Conservation (phyloP, 2,329 filamentous ascomycete species). For the Samsoniella hepiali region DNA sequence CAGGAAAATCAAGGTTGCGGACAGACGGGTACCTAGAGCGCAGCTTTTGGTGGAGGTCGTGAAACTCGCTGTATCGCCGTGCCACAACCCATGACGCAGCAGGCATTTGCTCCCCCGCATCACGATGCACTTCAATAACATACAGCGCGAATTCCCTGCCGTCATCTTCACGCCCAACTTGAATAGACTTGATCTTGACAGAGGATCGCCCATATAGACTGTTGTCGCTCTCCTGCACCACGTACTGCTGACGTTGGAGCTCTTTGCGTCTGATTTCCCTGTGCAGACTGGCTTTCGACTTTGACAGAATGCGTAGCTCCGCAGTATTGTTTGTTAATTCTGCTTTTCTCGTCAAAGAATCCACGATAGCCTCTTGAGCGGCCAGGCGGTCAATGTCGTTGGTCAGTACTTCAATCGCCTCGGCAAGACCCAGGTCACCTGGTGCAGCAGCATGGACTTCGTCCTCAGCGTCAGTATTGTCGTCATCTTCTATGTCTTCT, state of each 20-base stretch:
- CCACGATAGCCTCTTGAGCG: conserved; percentile 85
- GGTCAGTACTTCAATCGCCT: conserved; percentile 85
- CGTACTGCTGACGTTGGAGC: conserved; percentile 93
- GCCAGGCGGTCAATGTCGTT: conserved; percentile 85
- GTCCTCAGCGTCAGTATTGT: conserved; percentile 62
- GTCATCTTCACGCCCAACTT: conserved; percentile 87
- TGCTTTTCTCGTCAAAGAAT: conserved; percentile 88
- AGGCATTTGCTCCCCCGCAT: conserved; percentile 92
- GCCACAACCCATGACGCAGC: conserved; percentile 92
- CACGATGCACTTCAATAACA: conserved; percentile 84
- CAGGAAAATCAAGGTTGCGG: conserved; percentile 84
- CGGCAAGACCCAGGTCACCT: conserved; percentile 86
- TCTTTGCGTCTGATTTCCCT: conserved; percentile 92
- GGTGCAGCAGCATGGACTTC: conserved; percentile 92
- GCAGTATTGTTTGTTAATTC: conserved; percentile 96
- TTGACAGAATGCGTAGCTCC: conserved; percentile 85
- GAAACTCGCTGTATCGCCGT: conserved; percentile 95
- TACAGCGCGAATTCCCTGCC: conserved; percentile 93
- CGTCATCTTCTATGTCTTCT: conserved; percentile 63
- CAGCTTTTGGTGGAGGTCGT: conserved; percentile 87
- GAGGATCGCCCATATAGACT: conserved; percentile 90
- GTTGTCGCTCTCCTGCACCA: conserved; percentile 96
- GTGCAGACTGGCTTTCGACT: conserved; percentile 90
- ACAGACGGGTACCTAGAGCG: conserved; percentile 83
- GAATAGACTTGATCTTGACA: conserved; percentile 86